phyloP scores from a whole-genome alignment of 768 basidiomycete genomes.

The Leccinellum albellum region DNA sequence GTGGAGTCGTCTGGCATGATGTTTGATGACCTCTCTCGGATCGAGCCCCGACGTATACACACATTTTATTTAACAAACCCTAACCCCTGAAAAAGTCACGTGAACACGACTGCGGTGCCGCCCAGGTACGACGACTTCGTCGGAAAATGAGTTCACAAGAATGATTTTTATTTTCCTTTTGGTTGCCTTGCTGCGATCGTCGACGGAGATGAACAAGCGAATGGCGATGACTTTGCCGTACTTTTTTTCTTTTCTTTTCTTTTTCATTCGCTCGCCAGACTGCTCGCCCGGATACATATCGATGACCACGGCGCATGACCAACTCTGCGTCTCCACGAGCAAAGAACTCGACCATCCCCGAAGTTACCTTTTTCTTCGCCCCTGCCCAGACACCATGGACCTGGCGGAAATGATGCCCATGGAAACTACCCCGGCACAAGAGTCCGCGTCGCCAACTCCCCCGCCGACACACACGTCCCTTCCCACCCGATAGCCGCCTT shows the following conservation, averaged over 20 bases:
- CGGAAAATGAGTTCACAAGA: not conserved
- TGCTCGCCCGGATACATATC: not conserved
- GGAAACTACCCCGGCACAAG: not conserved
- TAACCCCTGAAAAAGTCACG: conserved; percentile 21
- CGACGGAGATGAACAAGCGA: conserved; percentile 1
- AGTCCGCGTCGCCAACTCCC: not conserved
- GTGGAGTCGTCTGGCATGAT: conserved; percentile 32
- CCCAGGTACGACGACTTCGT: not conserved
- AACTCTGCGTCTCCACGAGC: conserved; percentile 8
- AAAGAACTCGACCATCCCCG: not conserved
- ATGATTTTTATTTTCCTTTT: not conserved
- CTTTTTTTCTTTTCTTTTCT: too few species aligned
- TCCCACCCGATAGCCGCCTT: conserved; percentile 11
- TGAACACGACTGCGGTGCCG: conserved; percentile 13
- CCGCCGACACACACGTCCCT: not conserved
- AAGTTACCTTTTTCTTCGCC: not conserved
- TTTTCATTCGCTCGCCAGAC: not conserved
- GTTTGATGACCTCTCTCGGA: conserved; percentile 21
- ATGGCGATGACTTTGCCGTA: not conserved
- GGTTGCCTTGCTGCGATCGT: not conserved
- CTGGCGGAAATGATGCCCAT: conserved; percentile 15
- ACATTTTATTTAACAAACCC: conserved; percentile 25
- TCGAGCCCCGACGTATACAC: conserved; percentile 20
- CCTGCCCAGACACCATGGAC: not conserved
- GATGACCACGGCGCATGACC: conserved; percentile 12